phyloP scores from a whole-genome alignment of 495 filamentous ascomycete species.

The Trichoderma virens region DNA sequence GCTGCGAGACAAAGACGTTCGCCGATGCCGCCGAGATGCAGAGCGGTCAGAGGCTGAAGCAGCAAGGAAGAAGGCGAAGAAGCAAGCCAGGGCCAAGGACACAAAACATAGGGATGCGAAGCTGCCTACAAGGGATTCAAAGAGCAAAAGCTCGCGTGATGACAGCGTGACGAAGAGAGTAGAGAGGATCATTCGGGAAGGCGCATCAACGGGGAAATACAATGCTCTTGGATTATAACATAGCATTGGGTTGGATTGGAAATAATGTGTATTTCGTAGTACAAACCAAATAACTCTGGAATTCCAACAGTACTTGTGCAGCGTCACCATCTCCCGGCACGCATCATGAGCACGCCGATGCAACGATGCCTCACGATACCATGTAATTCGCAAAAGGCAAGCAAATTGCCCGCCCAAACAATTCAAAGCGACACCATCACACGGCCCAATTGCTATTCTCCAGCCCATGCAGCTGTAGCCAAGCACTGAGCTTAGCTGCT shows the following conservation, averaged over 20 bases:
- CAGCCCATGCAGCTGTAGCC: too few species aligned
- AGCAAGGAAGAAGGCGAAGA: conserved; percentile 28
- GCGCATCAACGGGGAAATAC: not conserved
- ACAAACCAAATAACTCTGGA: not conserved
- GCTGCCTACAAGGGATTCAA: not conserved
- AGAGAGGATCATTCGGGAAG: not conserved
- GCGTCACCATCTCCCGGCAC: too few species aligned
- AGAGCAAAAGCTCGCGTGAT: not conserved
- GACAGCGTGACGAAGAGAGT: conserved; percentile 7
- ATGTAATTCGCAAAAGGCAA: too few species aligned
- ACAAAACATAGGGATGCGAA: conserved; percentile 23
- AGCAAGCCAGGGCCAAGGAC: not conserved
- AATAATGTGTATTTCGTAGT: too few species aligned
- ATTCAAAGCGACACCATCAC: not conserved
- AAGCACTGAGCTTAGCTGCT: not conserved
- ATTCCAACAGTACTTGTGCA: not conserved
- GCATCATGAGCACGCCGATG: too few species aligned
- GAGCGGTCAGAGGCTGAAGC: conserved; percentile 31
- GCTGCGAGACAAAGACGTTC: conserved; percentile 46
- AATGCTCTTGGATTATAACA: conserved; percentile 1
- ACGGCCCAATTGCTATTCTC: not conserved
- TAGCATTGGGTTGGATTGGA: not conserved
- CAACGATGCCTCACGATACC: too few species aligned
- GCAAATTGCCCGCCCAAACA: not conserved
- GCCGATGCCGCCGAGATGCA: conserved; percentile 44